Percentiles rank a stretch among this genome's conserved stretches.
Conservation (phyloP, 2,329 filamentous ascomycete species). For the Cladosporium cucumerinum region DNA sequence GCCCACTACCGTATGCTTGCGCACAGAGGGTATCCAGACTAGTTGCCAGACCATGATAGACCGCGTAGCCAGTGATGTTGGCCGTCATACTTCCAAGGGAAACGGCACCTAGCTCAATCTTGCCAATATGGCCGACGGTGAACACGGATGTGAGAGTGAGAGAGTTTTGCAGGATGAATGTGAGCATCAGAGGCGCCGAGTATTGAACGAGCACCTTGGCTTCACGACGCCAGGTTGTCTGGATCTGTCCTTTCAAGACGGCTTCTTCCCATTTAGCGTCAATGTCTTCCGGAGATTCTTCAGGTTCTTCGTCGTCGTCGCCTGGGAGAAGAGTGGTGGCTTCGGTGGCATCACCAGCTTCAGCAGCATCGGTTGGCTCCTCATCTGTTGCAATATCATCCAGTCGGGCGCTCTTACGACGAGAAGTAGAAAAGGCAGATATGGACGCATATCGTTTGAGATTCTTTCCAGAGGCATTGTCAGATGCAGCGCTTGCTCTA, state of each 20-base stretch:
- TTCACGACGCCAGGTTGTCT: slow-evolving; percentile 89
- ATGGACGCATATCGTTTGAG: slow-evolving; percentile 25
- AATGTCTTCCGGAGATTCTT: slow-evolving; percentile 53
- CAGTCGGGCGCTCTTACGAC: slow-evolving; percentile 13
- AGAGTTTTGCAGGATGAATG: slow-evolving; percentile 49
- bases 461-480: slow-evolving; percentile 18
- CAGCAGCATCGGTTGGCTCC: slow-evolving; percentile 32
- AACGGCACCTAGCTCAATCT: slow-evolving; percentile 47
- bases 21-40: slow-evolving; percentile 89
- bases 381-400: slow-evolving; percentile 19
- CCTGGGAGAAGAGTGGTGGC: slow-evolving; percentile 47
- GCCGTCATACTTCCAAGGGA: slow-evolving; percentile 49
- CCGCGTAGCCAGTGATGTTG: slow-evolving; percentile 47
- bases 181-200: slow-evolving; percentile 45
- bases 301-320: slow-evolving; percentile 42
- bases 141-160: slow-evolving; percentile 48
- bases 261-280: slow-evolving; percentile 82
- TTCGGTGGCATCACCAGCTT: slow-evolving; percentile 42
- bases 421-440: slow-evolving; percentile 17
- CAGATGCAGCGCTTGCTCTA: slow-evolving; percentile 21
- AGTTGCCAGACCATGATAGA: slow-evolving; percentile 68
- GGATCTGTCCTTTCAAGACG: slow-evolving; percentile 73
- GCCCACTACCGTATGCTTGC: slow-evolving; percentile 89
- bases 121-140: slow-evolving; percentile 50
- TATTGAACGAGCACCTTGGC: slow-evolving; percentile 66